Base-by-base conservation (phyloP, 2,329 filamentous ascomycete genomes). In the Cladophialophora psammophila region DNA sequence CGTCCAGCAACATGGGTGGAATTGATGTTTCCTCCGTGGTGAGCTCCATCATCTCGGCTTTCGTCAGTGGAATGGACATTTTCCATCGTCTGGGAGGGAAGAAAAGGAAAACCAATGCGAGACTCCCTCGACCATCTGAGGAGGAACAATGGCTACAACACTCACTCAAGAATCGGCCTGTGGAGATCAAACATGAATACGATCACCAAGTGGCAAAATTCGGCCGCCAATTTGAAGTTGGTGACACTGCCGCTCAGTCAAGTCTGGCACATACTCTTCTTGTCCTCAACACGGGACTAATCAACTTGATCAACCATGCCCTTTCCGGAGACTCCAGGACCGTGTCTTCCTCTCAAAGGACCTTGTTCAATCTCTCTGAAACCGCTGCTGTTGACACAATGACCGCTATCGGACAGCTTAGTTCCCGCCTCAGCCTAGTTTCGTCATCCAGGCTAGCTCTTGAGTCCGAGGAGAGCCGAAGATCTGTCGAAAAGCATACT, bases 221-320 rank as follows among this genome's bases (percentile, higher is more conserved):
- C 56, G 72, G 72, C 26, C 64, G 56, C 50, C 57, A 59, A 55
- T 74, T 72, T 50, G 71, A 71, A 38, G 65, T 70, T 42, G 72
- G 72, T 5, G 72, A 74, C 56, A 60, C 58, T 36, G 60, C 62
- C 18, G 67, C 72, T 35, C 70, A 73, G 50, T 63, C 68, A 18
- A 72, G 65, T 42, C 63, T 74, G n/a, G 72, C 71, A 57, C 72
- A 72, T 61, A 73, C 68, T 5, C 68, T 74, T n/a, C 63, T 74
- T 6, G 69, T 71, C 10, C 66, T 74, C 31, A 74, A 74, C 61
- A 72, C 72, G 10, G 72, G 72, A 12, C 62, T 74, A 35, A 70
- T 74, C 58, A 70, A 71, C 53, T 53, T 74, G 36, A 71, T 74
- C 62, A 70, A 72, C 45, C 60, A 67, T 63, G 67, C 68, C 6